phyloP scores from a whole-genome alignment of 768 basidiomycete species.

The Rhizopogon sp. region DNA sequence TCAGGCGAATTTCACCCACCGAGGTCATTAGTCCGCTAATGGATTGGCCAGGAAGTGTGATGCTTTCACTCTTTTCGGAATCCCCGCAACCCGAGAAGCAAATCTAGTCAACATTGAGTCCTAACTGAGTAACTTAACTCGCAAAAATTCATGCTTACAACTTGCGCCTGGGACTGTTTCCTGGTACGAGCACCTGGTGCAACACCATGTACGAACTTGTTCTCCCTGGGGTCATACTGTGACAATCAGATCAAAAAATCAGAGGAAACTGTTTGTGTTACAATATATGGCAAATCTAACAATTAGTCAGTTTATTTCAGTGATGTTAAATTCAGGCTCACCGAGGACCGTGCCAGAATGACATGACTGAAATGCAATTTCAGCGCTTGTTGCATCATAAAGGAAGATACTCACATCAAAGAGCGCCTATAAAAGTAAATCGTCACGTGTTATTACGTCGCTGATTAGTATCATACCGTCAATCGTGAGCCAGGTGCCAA shows the following conservation, averaged over 20 bases:
- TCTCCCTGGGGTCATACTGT: background rate
- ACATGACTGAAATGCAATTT: background rate
- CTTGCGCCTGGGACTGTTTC: background rate
- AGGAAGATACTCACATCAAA: background rate
- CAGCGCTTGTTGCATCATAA: background rate
- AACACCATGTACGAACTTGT: background rate
- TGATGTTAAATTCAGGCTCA: background rate
- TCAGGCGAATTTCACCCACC: background rate
- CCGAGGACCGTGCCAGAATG: slow-evolving; percentile 1
- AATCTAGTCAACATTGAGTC: background rate
- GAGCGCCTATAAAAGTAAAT: background rate
- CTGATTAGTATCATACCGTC: background rate
- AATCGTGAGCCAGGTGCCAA: background rate
- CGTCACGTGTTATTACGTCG: background rate
- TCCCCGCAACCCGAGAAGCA: background rate
- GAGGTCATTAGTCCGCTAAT: background rate
- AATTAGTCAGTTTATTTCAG: background rate
- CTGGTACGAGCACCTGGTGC: background rate
- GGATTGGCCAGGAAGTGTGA: background rate
- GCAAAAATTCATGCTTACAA: background rate
- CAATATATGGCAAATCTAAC: background rate
- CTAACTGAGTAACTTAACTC: background rate
- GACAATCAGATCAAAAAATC: background rate
- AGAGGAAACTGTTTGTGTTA: background rate
- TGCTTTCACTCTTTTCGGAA: background rate